Evolutionary conservation across 352 stramenopile species (phyloP), one percentile per base, ranked within the genome.

Genomic region (Pythium apleroticum): DNA sequence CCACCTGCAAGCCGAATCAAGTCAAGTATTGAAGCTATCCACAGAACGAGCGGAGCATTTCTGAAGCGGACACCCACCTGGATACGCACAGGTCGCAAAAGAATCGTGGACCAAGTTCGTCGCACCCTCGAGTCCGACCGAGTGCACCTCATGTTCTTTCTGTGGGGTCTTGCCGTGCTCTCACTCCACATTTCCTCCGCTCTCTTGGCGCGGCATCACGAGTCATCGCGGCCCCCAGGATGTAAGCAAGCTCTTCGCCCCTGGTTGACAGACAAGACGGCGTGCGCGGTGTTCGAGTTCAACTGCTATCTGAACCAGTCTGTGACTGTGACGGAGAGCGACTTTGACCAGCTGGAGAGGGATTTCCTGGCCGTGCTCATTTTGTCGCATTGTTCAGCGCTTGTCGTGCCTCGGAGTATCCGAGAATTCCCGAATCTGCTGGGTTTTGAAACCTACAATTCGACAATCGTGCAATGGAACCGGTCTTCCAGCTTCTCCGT

Each of bases 371-470:
- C 65, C 10, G 61, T 68, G 25, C 53, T 78, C 11, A 68, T 75
- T 24, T 60, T 75, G 27, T 67, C 68, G 5, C 72, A 79, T 24
- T 79, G 68, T 37, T 24, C 66, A 0, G 48, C 45, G 6, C 43
- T 76, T 4, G 17, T 63, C 4, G 52, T 79, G 25, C 69, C 72
- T 3, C 31, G 24, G 11, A 22, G 9, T 25, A 57, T 79, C 20
- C 57, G 57, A 46, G 22, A 28, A 1, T 59, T 74, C 15, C 30
- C 19, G 1, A 59, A 76, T 35, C 27, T 76, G 1, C 24, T 76
- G 15, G 61, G 72, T 2, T 31, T 79, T 30, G 68, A 76, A 41
- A 57, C 74, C 19, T 74, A 57, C 49, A 79, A 79, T 39, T 75
- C 69, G 30, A 76, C 65, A 9, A 69, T 79, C 31, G 8, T 46